A percentile compares a stretch with the other conserved stretches of the same genome.
Conservation (phyloP, 179 eudicot species). For the Amaranthus tricolor region DNA sequence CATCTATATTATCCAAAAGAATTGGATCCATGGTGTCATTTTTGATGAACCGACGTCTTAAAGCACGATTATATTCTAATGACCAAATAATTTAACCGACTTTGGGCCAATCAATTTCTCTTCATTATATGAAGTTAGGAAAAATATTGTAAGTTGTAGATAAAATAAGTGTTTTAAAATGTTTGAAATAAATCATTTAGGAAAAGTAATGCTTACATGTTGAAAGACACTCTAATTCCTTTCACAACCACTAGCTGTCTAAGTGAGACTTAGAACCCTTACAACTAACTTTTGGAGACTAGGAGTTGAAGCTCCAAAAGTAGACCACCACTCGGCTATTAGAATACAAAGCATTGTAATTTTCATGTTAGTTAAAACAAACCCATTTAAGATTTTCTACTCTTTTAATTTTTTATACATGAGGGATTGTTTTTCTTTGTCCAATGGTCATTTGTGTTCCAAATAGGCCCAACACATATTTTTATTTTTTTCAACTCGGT, state of each 20-base stretch:
- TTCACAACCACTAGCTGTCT: background rate
- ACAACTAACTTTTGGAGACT: constrained; percentile 8
- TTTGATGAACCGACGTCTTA: background rate
- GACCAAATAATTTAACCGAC: constrained; percentile 18
- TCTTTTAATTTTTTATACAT: background rate
- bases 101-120: constrained; percentile 17
- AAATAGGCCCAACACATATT: constrained; percentile 5
- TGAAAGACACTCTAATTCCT: background rate
- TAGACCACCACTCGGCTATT: constrained; percentile 11
- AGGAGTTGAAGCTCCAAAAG: constrained; percentile 9
- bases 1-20: constrained; percentile 4
- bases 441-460: background rate
- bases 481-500: background rate
- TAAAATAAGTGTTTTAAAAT: background rate
- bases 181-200: background rate
- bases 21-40: constrained; percentile 1
- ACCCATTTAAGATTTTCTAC: background rate
- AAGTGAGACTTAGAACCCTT: background rate
- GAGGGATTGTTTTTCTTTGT: constrained; percentile 6
- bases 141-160: background rate
- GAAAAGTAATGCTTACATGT: too few relatives aligned
- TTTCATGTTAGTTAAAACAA: background rate
- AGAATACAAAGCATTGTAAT: background rate
- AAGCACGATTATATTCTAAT: constrained; percentile 16
- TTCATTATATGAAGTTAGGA: constrained; percentile 18